Evolutionary conservation across 1,139 yeast species (phyloP).

Genomic region (Debaryomycetaceae sp.): DNA sequence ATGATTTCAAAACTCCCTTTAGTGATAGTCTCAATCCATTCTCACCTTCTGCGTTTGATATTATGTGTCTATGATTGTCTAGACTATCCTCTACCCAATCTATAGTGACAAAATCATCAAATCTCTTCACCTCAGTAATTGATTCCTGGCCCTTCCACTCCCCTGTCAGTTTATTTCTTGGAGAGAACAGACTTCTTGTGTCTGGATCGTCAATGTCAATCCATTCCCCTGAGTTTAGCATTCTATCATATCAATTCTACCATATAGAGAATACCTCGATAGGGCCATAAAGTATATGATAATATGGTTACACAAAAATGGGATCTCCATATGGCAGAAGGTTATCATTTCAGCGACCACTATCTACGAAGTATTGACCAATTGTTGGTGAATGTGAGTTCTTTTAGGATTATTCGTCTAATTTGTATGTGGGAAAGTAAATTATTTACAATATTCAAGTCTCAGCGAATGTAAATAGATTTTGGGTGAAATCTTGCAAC

Average conservation of each 20-base stretch:
- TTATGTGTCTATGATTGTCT: constrained; percentile 45
- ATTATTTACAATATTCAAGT: too few species aligned
- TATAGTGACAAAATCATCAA: constrained; percentile 61
- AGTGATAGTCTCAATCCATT: constrained; percentile 15
- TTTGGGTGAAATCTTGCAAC: not conserved
- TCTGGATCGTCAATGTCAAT: not conserved
- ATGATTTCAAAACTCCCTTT: constrained; percentile 33
- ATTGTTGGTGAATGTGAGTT: too few species aligned
- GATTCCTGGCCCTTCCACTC: constrained; percentile 37
- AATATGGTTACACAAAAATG: too few species aligned
- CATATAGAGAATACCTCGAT: not conserved
- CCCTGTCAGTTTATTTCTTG: constrained; percentile 29
- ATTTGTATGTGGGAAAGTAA: too few species aligned
- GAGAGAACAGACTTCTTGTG: not conserved
- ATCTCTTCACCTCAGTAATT: constrained; percentile 39
- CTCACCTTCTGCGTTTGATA: constrained; percentile 18
- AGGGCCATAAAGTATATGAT: too few species aligned
- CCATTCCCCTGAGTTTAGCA: not conserved
- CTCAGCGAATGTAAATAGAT: not conserved
- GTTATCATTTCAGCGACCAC: too few species aligned
- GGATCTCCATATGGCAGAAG: too few species aligned
- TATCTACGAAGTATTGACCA: too few species aligned
- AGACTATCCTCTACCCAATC: constrained; percentile 86
- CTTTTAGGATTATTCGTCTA: too few species aligned
- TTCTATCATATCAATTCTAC: not conserved